Evolutionary conservation across 2,329 filamentous ascomycete genomes (phyloP).

Genomic region (Fusarium sacchari): DNA sequence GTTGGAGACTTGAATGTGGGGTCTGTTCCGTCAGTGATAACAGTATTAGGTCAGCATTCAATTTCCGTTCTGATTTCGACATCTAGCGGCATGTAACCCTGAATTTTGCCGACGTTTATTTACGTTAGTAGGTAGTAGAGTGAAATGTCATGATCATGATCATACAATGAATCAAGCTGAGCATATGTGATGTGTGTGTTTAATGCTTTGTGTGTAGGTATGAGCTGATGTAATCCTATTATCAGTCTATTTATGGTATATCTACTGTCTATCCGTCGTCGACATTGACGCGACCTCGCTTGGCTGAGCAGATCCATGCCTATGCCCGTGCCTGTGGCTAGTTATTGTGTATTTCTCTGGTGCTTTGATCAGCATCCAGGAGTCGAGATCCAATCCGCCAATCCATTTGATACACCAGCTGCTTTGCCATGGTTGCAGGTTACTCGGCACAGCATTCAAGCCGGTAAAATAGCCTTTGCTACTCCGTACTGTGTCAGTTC

Average conservation of each 20-base stretch:
- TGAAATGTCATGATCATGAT: conserved; percentile 1
- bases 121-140: too few species aligned
- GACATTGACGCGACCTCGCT: conserved; percentile 7
- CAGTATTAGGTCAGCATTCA: conserved; percentile 16
- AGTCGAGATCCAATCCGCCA: conserved; percentile 4
- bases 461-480: neutral
- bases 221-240: neutral
- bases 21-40: neutral
- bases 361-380: conserved; percentile 20
- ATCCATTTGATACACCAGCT: conserved; percentile 13
- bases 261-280: neutral
- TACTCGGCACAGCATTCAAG: conserved; percentile 6
- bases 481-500: neutral
- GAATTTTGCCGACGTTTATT: neutral
- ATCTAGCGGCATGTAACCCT: conserved; percentile 20
- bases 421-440: conserved; percentile 16
- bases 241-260: neutral
- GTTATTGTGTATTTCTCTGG: neutral
- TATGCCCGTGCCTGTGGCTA: neutral
- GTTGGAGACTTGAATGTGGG: conserved; percentile 17
- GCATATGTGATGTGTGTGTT: neutral
- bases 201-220: neutral
- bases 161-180: neutral
- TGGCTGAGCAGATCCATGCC: conserved; percentile 8
- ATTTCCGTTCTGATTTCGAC: conserved; percentile 22